Evolutionary conservation across 2,329 filamentous ascomycete species (phyloP).

Genomic region (Xenoacremonium recifei): DNA sequence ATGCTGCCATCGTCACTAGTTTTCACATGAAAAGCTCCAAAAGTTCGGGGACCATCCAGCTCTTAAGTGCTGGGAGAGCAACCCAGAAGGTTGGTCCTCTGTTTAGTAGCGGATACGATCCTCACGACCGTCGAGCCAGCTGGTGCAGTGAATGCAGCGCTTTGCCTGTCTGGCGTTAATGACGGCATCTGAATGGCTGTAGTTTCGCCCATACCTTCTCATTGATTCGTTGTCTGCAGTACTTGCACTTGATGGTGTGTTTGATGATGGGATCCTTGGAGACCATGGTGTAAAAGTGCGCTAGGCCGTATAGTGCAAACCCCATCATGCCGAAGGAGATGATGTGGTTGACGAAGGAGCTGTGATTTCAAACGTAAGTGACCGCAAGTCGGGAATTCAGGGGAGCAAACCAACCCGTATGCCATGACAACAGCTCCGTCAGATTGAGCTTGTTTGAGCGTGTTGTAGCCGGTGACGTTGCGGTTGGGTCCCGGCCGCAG

Average conservation of each 20-base stretch:
- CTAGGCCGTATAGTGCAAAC: constrained; percentile 62
- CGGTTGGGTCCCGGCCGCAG: constrained; percentile 57
- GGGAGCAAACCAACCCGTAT: constrained; percentile 67
- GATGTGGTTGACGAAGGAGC: constrained; percentile 61
- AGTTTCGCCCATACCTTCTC: constrained; percentile 49
- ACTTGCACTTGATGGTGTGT: constrained; percentile 65
- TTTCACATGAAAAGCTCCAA: too few relatives aligned
- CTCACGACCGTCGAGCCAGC: constrained; percentile 51
- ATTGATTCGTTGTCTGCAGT: constrained; percentile 62
- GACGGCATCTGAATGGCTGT: neutral
- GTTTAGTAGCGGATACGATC: constrained; percentile 26
- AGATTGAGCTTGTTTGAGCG: constrained; percentile 63
- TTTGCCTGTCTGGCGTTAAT: constrained; percentile 30
- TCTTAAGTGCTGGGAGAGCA: too few relatives aligned
- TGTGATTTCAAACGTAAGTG: too few relatives aligned
- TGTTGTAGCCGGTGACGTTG: constrained; percentile 59
- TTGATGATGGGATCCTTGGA: constrained; percentile 70
- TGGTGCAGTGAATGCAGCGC: constrained; percentile 50
- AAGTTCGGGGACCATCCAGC: too few relatives aligned
- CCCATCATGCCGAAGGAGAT: constrained; percentile 67
- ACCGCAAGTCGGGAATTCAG: too few relatives aligned
- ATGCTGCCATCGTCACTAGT: too few relatives aligned
- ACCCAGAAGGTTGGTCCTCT: too few relatives aligned
- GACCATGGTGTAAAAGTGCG: constrained; percentile 58
- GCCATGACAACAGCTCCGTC: constrained; percentile 73